Conservation (phyloP, 805 yeast genomes). For the Candida coquimbonensis region DNA sequence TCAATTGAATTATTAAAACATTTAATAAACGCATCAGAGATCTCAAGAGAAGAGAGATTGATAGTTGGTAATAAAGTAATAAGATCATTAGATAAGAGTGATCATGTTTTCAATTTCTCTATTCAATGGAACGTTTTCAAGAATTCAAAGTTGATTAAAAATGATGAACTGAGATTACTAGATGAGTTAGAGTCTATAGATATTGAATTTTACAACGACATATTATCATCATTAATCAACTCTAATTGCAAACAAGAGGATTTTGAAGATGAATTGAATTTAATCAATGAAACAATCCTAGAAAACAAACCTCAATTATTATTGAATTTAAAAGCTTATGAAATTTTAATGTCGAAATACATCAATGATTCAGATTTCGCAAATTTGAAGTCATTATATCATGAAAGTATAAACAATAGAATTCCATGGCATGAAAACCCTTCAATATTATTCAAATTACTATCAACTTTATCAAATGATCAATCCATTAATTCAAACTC, state of each 20-base stretch:
- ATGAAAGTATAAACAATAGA: constrained; percentile 30
- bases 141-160: background rate
- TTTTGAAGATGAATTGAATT: background rate
- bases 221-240: background rate
- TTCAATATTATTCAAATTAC: constrained; percentile 22
- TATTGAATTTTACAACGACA: background rate
- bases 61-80: background rate
- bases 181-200: background rate
- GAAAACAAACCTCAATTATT: background rate
- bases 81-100: too few relatives aligned
- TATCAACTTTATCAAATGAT: constrained; percentile 22
- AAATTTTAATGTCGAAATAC: constrained; percentile 8
- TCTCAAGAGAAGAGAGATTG: background rate
- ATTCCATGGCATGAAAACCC: constrained; percentile 34
- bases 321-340: constrained; percentile 8
- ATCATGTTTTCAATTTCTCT: background rate
- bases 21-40: too few relatives aligned
- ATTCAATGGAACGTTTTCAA: constrained; percentile 7
- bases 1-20: too few relatives aligned
- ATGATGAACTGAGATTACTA: background rate
- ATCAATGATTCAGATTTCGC: constrained; percentile 1
- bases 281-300: background rate
- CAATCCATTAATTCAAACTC: constrained; percentile 21
- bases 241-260: background rate
- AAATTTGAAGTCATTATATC: constrained; percentile 25